Evolutionary conservation across 345 rosid genomes (phyloP).

Genomic region (Acer saccharum): DNA sequence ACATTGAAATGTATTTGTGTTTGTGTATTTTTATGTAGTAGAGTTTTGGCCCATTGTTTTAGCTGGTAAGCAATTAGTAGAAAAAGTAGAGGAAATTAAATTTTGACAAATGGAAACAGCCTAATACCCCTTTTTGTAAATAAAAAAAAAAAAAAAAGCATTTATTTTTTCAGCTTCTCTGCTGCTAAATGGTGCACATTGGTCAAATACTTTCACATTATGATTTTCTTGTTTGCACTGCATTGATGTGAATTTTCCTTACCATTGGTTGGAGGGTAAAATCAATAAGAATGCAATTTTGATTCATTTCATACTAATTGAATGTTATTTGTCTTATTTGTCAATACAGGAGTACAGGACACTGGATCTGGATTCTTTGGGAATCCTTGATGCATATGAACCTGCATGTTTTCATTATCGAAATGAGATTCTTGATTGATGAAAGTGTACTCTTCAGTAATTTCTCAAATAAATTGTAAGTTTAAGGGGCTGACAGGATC

Average conservation of each 20-base stretch:
- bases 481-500: constrained; percentile 12
- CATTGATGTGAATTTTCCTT: constrained; percentile 1
- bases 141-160: not conserved
- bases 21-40: not conserved
- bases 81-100: not conserved
- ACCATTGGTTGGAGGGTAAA: not conserved
- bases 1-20: too few relatives aligned
- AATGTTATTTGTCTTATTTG: constrained; percentile 9
- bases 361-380: constrained; percentile 16
- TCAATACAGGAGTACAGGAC: constrained; percentile 17
- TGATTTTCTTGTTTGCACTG: not conserved
- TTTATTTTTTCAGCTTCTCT: not conserved
- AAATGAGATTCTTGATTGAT: constrained; percentile 20
- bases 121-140: not conserved
- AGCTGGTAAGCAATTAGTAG: constrained; percentile 15
- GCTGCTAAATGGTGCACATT: not conserved
- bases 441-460: constrained; percentile 14
- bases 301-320: constrained; percentile 17
- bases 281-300: not conserved
- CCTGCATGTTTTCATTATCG: not conserved
- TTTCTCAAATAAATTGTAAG: constrained; percentile 23
- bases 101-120: not conserved
- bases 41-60: not conserved
- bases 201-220: not conserved
- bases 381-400: too few relatives aligned